A percentile compares a stretch with the other conserved stretches of the same genome.
Conservation (phyloP, 2,329 filamentous ascomycete species). For the Helotiales sp. region DNA sequence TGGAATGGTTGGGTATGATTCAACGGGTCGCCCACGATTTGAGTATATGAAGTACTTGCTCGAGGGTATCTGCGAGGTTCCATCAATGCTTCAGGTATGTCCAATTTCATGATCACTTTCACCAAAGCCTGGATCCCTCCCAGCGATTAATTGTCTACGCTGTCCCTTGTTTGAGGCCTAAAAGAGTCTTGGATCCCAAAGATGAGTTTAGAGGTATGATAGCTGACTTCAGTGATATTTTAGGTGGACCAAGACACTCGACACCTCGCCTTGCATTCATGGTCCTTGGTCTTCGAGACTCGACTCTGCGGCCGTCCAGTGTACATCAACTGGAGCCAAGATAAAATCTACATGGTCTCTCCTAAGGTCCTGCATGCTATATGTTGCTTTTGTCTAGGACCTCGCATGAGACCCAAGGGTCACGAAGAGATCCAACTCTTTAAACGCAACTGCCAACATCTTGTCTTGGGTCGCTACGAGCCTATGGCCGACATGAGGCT, state of each 20-base stretch:
- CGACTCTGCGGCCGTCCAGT: neutral
- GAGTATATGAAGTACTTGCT: neutral
- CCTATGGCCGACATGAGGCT: too few relatives aligned
- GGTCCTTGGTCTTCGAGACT: neutral
- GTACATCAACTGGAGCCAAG: neutral
- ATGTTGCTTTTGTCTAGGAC: neutral
- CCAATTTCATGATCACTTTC: too few relatives aligned
- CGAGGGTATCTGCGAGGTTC: neutral
- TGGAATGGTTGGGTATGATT: too few relatives aligned
- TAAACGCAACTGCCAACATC: too few relatives aligned
- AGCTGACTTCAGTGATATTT: neutral
- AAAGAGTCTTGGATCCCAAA: too few relatives aligned
- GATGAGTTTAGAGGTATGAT: too few relatives aligned
- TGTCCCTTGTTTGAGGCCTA: too few relatives aligned
- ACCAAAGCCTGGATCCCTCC: too few relatives aligned
- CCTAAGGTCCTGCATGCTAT: neutral
- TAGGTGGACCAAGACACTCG: neutral
- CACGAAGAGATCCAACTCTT: neutral
- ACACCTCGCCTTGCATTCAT: neutral
- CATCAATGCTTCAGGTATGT: neutral
- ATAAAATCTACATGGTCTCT: neutral
- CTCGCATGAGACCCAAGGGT: neutral
- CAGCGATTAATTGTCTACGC: too few relatives aligned
- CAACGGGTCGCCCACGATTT: too few relatives aligned
- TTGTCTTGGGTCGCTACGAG: too few relatives aligned